phyloP scores from a whole-genome alignment of 495 filamentous ascomycete genomes.

The Articulospora tetracladia region DNA sequence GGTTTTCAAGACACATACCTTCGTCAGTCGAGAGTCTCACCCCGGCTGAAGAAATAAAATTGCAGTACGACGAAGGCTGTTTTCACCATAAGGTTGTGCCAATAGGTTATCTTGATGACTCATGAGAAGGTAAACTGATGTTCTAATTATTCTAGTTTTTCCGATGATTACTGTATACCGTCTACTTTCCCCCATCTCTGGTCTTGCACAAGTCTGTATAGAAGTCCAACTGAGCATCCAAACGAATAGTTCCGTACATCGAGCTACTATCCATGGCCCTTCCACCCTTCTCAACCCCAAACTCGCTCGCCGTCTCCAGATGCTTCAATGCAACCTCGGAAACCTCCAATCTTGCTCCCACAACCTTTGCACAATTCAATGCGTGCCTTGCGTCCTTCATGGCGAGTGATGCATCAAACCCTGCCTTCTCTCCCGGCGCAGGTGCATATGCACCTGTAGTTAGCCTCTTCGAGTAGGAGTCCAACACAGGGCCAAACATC shows the following conservation, averaged over 20 bases:
- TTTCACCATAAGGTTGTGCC: too few relatives aligned
- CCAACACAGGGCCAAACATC: constrained; percentile 46
- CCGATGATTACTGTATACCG: too few relatives aligned
- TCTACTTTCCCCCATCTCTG: constrained; percentile 10
- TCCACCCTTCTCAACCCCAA: not conserved
- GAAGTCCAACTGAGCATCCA: constrained; percentile 23
- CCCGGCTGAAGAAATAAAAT: too few relatives aligned
- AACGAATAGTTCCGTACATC: constrained; percentile 22
- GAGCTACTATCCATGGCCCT: constrained; percentile 23
- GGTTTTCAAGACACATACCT: too few relatives aligned
- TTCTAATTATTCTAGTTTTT: too few relatives aligned
- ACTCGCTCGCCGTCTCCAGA: constrained; percentile 10
- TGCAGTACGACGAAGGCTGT: too few relatives aligned
- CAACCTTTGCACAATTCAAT: constrained; percentile 15
- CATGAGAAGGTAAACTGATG: too few relatives aligned
- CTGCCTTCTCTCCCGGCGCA: constrained; percentile 35
- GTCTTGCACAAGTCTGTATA: constrained; percentile 16
- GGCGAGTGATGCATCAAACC: constrained; percentile 41
- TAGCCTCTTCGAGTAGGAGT: constrained; percentile 41
- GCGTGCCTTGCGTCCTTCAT: constrained; percentile 39
- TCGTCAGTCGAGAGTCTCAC: too few relatives aligned
- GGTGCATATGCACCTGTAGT: constrained; percentile 37
- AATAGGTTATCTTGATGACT: too few relatives aligned
- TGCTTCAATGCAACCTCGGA: constrained; percentile 15
- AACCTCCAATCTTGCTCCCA: constrained; percentile 17